phyloP scores from a whole-genome alignment of 805 yeast species.

The Metschnikowia lunata region DNA sequence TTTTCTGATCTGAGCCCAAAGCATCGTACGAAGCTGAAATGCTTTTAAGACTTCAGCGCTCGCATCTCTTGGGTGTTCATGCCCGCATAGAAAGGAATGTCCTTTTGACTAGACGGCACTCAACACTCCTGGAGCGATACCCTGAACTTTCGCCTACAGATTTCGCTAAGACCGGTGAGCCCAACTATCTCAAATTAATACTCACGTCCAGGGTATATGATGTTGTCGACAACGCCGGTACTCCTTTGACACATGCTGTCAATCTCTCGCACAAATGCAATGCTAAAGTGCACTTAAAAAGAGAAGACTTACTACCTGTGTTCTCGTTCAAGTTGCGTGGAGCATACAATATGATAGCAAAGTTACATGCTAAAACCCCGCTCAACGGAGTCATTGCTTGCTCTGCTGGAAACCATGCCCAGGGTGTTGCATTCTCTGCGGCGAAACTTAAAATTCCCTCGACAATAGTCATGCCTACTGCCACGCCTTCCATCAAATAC shows the following conservation, averaged over 20 bases:
- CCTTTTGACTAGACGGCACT: slow-evolving; percentile 1
- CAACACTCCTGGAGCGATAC: slow-evolving; percentile 24
- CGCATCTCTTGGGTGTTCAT: neutral
- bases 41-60: slow-evolving; percentile 4
- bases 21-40: neutral
- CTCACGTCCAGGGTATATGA: slow-evolving; percentile 93
- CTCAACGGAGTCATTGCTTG: slow-evolving; percentile 92
- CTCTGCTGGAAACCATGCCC: slow-evolving; percentile 99
- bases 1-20: too few species aligned
- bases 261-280: slow-evolving; percentile 72
- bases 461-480: slow-evolving; percentile 96
- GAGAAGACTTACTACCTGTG: slow-evolving; percentile 93
- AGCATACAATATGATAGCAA: slow-evolving; percentile 95
- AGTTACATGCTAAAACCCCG: slow-evolving; percentile 57
- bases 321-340: slow-evolving; percentile 96
- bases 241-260: slow-evolving; percentile 76
- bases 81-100: neutral
- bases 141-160: slow-evolving; percentile 51
- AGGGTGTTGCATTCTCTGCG: slow-evolving; percentile 95
- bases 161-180: slow-evolving; percentile 54
- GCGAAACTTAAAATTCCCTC: slow-evolving; percentile 82
- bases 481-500: slow-evolving; percentile 93
- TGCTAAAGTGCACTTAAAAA: slow-evolving; percentile 70
- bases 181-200: slow-evolving; percentile 91
- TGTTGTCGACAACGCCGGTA: slow-evolving; percentile 71